These are phyloP conservation scores for Pichia sp. DNA, from an alignment of 1,139 yeast genomes.

Conservation along the genomic window DNA sequence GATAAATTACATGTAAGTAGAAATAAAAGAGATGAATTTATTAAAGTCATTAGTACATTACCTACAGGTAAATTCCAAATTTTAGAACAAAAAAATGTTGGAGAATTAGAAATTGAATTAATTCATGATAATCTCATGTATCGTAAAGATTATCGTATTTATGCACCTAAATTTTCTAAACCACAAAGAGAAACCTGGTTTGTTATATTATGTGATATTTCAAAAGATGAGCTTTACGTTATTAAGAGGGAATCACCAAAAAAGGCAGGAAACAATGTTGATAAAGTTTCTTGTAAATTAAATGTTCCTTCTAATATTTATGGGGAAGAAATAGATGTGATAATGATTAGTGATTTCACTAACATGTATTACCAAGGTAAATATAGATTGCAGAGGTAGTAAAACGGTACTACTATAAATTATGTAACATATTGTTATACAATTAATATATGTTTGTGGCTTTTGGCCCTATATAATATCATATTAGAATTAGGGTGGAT, in stretches of 20 bases:
- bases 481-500: too few relatives aligned
- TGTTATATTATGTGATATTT: constrained; percentile 50
- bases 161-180: constrained; percentile 81
- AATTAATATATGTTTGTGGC: too few relatives aligned
- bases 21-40: constrained; percentile 30
- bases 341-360: constrained; percentile 62
- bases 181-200: constrained; percentile 95
- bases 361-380: constrained; percentile 38
- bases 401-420: too few relatives aligned
- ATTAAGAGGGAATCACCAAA: constrained; percentile 66
- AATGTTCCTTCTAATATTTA: constrained; percentile 44
- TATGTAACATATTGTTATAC: too few relatives aligned
- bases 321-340: constrained; percentile 41
- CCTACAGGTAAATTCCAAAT: constrained; percentile 32
- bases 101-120: constrained; percentile 39
- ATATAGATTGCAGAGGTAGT: neutral
- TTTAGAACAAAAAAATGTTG: constrained; percentile 16
- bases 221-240: constrained; percentile 44
- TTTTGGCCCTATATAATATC: too few relatives aligned
- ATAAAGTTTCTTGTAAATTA: constrained; percentile 41
- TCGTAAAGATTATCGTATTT: constrained; percentile 56
- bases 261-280: constrained; percentile 26
- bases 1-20: constrained; percentile 34
- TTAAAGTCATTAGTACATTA: constrained; percentile 37
- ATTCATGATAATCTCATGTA: constrained; percentile 49